These are phyloP conservation scores for Fistulifera solaris DNA, from an alignment of 108 stramenopile species.

Conservation along the genomic window DNA sequence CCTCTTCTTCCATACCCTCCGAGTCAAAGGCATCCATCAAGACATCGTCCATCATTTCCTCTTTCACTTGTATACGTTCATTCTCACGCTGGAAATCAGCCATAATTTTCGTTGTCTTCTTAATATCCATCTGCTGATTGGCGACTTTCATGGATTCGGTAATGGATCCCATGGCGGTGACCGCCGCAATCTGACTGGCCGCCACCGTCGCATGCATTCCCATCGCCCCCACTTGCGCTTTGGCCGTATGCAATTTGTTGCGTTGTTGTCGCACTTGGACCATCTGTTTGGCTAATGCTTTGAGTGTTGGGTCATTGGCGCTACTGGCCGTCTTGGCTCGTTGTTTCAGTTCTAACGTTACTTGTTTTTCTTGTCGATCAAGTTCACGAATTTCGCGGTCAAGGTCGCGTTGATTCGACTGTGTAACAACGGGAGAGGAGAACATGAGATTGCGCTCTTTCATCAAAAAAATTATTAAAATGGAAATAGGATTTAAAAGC, in stretches of 20 bases:
- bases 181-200: constrained; percentile 62
- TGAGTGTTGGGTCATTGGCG: constrained; percentile 47
- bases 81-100: constrained; percentile 60
- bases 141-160: constrained; percentile 43
- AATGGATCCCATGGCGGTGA: constrained; percentile 44
- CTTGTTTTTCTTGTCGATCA: constrained; percentile 65
- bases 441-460: neutral
- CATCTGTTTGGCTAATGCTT: constrained; percentile 60
- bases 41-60: constrained; percentile 83
- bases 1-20: constrained; percentile 70
- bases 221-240: constrained; percentile 65
- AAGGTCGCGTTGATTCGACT: constrained; percentile 66
- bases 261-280: constrained; percentile 62
- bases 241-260: constrained; percentile 48
- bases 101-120: constrained; percentile 62
- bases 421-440: neutral
- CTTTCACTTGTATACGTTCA: constrained; percentile 51
- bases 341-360: constrained; percentile 56
- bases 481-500: constrained; percentile 1
- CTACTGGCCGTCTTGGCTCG: constrained; percentile 48
- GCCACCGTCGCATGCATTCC: constrained; percentile 70
- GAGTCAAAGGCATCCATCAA: constrained; percentile 73
- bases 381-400: constrained; percentile 78
- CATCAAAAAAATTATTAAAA: no score
- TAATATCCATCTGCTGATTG: constrained; percentile 61